Evolutionary conservation across 768 basidiomycete genomes (phyloP).

Genomic region (Kwoniella sp.): DNA sequence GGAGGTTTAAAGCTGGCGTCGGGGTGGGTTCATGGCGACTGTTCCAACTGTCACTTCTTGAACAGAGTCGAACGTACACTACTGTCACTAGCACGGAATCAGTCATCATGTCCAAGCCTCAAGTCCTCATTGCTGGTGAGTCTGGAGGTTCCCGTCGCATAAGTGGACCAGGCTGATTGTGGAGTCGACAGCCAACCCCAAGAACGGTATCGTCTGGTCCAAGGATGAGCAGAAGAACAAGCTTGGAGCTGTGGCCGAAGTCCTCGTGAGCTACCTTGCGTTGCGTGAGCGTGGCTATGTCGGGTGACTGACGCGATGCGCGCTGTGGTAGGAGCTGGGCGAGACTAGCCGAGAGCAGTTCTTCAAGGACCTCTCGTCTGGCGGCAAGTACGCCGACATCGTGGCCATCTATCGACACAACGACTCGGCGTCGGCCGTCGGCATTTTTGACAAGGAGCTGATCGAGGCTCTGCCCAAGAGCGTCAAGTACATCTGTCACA

Average conservation of each 20-base stretch:
- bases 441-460: constrained; percentile 69
- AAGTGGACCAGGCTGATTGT: not conserved
- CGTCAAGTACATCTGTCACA: constrained; percentile 22
- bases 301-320: not conserved
- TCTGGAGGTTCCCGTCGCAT: too few species aligned
- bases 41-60: too few species aligned
- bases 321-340: constrained; percentile 55
- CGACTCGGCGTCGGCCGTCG: constrained; percentile 60
- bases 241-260: constrained; percentile 65
- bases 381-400: constrained; percentile 66
- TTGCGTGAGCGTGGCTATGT: not conserved
- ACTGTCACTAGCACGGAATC: too few species aligned
- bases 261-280: constrained; percentile 60
- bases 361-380: constrained; percentile 57
- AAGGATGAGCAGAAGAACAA: constrained; percentile 66
- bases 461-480: constrained; percentile 51
- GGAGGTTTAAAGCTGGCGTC: too few species aligned
- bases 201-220: constrained; percentile 67
- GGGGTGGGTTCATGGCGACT: too few species aligned
- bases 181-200: constrained; percentile 32
- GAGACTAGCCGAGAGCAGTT: constrained; percentile 66
- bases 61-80: too few species aligned
- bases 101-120: constrained; percentile 42
- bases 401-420: constrained; percentile 73
- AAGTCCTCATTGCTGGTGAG: constrained; percentile 45